These are phyloP conservation scores for Ceratocystiopsis minuta DNA, from an alignment of 2,329 filamentous ascomycete species.

Conservation along the genomic window DNA sequence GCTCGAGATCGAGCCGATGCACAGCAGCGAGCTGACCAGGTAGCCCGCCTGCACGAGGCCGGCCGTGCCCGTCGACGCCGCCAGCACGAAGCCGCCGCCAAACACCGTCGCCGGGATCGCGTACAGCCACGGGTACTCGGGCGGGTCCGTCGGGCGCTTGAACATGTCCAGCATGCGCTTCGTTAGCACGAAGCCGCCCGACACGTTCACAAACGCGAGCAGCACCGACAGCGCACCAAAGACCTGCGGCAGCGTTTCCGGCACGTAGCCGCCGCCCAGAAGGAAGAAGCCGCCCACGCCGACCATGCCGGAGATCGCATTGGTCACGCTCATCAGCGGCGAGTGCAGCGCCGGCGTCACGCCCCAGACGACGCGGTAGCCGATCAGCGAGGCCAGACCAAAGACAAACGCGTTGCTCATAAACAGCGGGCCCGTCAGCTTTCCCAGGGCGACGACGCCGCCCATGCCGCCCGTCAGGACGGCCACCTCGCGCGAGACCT, in stretches of 20 bases:
- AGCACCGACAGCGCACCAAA: constrained; percentile 68
- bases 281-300: constrained; percentile 78
- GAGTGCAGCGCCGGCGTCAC: constrained; percentile 70
- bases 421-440: constrained; percentile 64
- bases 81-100: constrained; percentile 63
- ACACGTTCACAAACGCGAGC: constrained; percentile 74
- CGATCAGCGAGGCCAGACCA: constrained; percentile 65
- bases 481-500: constrained; percentile 57
- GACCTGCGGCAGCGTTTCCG: constrained; percentile 59
- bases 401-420: constrained; percentile 83
- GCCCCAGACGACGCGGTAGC: constrained; percentile 79
- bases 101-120: constrained; percentile 60
- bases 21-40: constrained; percentile 66
- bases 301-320: constrained; percentile 83
- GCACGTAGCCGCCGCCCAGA: constrained; percentile 64
- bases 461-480: constrained; percentile 63
- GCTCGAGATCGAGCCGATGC: constrained; percentile 68
- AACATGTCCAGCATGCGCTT: constrained; percentile 93
- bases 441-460: constrained; percentile 56
- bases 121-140: constrained; percentile 79
- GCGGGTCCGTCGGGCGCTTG: constrained; percentile 67
- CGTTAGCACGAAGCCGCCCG: constrained; percentile 78
- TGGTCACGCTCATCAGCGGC: constrained; percentile 82
- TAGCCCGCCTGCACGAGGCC: constrained; percentile 80
- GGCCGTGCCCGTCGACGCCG: constrained; percentile 63